Conservation (phyloP, 805 yeast genomes). For the Saccharomyces eubayanus region DNA sequence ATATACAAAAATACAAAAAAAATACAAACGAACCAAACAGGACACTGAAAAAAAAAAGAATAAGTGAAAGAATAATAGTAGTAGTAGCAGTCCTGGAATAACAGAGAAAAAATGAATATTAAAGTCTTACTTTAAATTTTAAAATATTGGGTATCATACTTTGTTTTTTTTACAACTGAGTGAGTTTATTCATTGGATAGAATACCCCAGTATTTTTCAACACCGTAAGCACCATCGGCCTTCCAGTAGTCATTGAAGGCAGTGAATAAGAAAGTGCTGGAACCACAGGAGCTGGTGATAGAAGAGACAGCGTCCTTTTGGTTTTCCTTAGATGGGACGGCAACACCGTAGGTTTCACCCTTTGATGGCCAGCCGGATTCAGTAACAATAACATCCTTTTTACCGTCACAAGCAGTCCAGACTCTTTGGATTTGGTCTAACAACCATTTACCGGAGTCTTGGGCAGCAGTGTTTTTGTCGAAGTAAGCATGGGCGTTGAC, state of each 20-base stretch:
- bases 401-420: constrained; percentile 69
- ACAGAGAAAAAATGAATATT: neutral
- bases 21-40: neutral
- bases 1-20: constrained; percentile 11
- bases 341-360: constrained; percentile 73
- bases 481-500: constrained; percentile 97
- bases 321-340: constrained; percentile 71
- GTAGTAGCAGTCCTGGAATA: neutral
- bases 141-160: constrained; percentile 4
- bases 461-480: constrained; percentile 74
- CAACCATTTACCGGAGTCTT: constrained; percentile 84
- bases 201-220: constrained; percentile 87
- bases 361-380: constrained; percentile 97
- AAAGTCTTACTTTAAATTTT: neutral
- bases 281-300: constrained; percentile 56
- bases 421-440: constrained; percentile 85
- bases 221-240: constrained; percentile 59
- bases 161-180: neutral
- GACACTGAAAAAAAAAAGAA: neutral
- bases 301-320: constrained; percentile 68
- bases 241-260: constrained; percentile 89
- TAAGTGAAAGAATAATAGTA: neutral
- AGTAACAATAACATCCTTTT: constrained; percentile 66
- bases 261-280: constrained; percentile 64
- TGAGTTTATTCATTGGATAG: constrained; percentile 16